Base-by-base conservation (phyloP, 345 rosid genomes). In the Salix arbutifolia region DNA sequence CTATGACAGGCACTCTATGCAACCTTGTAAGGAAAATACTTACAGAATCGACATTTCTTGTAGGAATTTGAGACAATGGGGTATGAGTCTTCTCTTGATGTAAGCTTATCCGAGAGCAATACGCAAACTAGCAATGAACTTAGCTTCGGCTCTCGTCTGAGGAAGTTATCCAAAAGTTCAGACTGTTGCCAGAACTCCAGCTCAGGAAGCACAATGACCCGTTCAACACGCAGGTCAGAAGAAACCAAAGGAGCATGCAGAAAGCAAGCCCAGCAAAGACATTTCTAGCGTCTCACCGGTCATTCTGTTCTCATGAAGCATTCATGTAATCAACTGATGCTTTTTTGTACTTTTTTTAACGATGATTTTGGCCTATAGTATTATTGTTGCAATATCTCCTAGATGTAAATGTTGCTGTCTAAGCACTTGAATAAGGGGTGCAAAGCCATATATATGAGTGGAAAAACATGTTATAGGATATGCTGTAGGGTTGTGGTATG, bases 121-220 rank as follows among this genome's bases (percentile, higher is more conserved):
- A 67, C 52, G 11, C 83, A 78, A 75, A 83, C 77, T 72, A 69
- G 21, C 8, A 38, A 67, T 64, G 84, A 80, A 48, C 69, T 81
- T 42, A 79, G 83, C 76, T 75, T 71, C 74, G 77, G 61, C 56
- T 76, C 86, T 69, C 66, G 79, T 71, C 25, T 70, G 70, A 85
- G 82, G 83, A 91, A 86, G 82, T 44, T 91, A 64, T 88, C 91
- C n/a, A 86, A 74, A 74, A 95, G 94, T 73, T 89, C 91, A 67
- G 94, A 92, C 56, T 76, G 83, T 56, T 79, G 60, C 77, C 77
- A 71, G 83, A 72, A 58, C 46, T 67, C 85, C 37, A 75, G 72
- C 56, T 48, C 14, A 5, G 80, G 65, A 13, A 73, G 77, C 77
- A 67, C 77, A 70, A 78, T 69, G 76, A 74, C 77, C 8, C 74